Conservation (phyloP, 495 filamentous ascomycete genomes). For the Hapsidospora chrysogenum region DNA sequence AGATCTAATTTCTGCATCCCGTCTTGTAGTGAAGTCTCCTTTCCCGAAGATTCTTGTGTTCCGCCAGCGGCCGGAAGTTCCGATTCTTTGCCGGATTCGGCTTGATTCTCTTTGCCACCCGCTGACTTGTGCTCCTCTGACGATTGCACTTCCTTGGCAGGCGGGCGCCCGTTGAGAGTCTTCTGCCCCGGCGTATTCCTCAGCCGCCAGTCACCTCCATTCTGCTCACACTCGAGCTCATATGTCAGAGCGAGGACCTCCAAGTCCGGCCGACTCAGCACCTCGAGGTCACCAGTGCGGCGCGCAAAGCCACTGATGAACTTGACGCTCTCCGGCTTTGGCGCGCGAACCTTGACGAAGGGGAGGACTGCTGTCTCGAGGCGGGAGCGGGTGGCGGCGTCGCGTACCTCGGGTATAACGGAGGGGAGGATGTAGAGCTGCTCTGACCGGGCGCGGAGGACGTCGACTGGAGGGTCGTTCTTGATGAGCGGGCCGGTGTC, state of each 20-base stretch:
- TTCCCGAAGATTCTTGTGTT: too few species aligned
- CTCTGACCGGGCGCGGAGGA: slow-evolving; percentile 57
- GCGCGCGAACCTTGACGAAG: slow-evolving; percentile 62
- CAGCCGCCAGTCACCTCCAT: slow-evolving; percentile 69
- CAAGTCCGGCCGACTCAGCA: slow-evolving; percentile 76
- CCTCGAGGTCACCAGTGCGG: slow-evolving; percentile 75
- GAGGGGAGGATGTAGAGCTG: slow-evolving; percentile 72
- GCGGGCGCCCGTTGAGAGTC: slow-evolving; percentile 50
- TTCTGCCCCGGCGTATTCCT: slow-evolving; percentile 66
- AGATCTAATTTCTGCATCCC: neutral
- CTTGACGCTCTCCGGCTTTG: slow-evolving; percentile 56
- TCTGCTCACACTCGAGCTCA: slow-evolving; percentile 73
- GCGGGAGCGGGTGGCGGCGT: slow-evolving; percentile 62
- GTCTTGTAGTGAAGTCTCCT: neutral
- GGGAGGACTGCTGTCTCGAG: slow-evolving; percentile 70
- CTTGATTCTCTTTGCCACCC: slow-evolving; percentile 1
- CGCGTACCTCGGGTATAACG: slow-evolving; percentile 76
- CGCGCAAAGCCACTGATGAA: slow-evolving; percentile 72
- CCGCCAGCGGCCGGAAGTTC: slow-evolving; percentile 5
- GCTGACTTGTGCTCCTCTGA: slow-evolving; percentile 7
- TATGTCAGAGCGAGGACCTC: slow-evolving; percentile 81
- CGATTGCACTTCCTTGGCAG: slow-evolving; percentile 17
- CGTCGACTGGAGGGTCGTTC: slow-evolving; percentile 67
- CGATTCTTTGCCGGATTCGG: slow-evolving; percentile 1
- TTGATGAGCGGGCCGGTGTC: slow-evolving; percentile 87